Percentiles rank a stretch among this genome's conserved stretches.
phyloP scores from a whole-genome alignment of 2,329 filamentous ascomycete genomes.

The Colletotrichum spinosum region DNA sequence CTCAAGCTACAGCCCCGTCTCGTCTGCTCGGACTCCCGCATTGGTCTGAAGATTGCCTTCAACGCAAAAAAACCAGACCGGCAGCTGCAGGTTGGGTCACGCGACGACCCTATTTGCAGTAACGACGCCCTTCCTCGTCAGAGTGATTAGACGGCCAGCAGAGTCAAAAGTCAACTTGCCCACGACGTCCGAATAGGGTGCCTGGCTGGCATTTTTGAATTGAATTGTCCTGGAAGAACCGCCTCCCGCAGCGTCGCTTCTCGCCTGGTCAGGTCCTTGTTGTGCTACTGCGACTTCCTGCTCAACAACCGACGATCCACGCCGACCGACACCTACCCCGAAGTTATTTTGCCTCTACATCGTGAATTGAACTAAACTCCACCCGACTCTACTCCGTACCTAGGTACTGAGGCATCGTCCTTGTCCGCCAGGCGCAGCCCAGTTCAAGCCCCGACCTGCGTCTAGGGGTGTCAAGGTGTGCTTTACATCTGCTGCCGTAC shows the following conservation, averaged over 20 bases:
- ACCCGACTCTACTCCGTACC: too few relatives aligned
- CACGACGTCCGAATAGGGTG: conserved; percentile 3
- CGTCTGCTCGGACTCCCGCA: conserved; percentile 25
- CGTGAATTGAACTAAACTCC: too few relatives aligned
- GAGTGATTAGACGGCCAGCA: neutral
- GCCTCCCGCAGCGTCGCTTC: too few relatives aligned
- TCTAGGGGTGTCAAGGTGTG: conserved; percentile 11
- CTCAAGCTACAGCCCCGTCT: neutral
- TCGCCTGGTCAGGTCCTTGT: too few relatives aligned
- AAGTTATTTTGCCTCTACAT: too few relatives aligned
- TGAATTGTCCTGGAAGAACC: too few relatives aligned
- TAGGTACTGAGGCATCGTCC: too few relatives aligned
- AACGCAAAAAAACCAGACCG: neutral
- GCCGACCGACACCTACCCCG: too few relatives aligned
- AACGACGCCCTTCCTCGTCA: conserved; percentile 3
- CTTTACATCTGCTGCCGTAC: neutral
- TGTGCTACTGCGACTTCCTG: too few relatives aligned
- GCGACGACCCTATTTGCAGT: conserved; percentile 16
- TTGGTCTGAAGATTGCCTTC: conserved; percentile 16
- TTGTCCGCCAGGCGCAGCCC: conserved; percentile 1
- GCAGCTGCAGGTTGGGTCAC: conserved; percentile 19
- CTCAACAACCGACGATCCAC: too few relatives aligned
- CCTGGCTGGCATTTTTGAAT: too few relatives aligned
- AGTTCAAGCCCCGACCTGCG: conserved; percentile 8
- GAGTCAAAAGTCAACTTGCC: neutral